A percentile compares a stretch with the other conserved stretches of the same genome.
Conservation (phyloP, 495 filamentous ascomycete species). For the Zalerion maritima region DNA sequence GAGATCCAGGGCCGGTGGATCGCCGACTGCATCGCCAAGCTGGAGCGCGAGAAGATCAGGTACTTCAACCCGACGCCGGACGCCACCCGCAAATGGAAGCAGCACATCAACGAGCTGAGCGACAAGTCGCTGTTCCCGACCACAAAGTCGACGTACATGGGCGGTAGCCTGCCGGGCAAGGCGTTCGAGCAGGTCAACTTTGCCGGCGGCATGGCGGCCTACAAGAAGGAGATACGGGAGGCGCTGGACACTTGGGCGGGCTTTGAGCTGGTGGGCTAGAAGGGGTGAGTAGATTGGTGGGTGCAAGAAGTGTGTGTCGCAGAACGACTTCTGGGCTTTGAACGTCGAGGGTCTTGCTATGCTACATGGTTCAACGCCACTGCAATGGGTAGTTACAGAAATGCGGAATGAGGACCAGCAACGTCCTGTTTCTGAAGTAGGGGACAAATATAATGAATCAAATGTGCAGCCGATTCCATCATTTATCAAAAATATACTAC, state of each 20-base stretch:
- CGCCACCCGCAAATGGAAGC: constrained; percentile 32
- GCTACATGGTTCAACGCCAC: too few relatives aligned
- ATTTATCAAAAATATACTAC: too few relatives aligned
- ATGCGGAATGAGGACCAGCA: too few relatives aligned
- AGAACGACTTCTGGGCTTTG: too few relatives aligned
- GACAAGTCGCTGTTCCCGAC: constrained; percentile 33
- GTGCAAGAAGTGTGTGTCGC: too few relatives aligned
- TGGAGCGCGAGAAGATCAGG: constrained; percentile 24
- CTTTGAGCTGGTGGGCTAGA: constrained; percentile 21
- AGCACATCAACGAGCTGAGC: constrained; percentile 22
- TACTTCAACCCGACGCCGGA: constrained; percentile 31
- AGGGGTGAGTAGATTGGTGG: too few relatives aligned
- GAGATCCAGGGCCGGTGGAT: constrained; percentile 42
- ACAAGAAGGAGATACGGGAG: constrained; percentile 23
- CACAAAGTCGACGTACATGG: constrained; percentile 34
- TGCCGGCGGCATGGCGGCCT: constrained; percentile 23
- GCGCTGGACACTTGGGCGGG: constrained; percentile 15
- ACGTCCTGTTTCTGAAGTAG: too few relatives aligned
- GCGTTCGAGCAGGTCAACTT: constrained; percentile 31
- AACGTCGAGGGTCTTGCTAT: too few relatives aligned
- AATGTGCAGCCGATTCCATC: too few relatives aligned
- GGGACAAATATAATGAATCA: too few relatives aligned
- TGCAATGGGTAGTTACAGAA: too few relatives aligned
- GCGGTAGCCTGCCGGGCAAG: constrained; percentile 35
- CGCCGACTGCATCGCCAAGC: constrained; percentile 26